A percentile compares a stretch with the other conserved stretches of the same genome.
phyloP scores from a whole-genome alignment of 192 early-diverging fungal species.

The Mycoemilia scoparia region DNA sequence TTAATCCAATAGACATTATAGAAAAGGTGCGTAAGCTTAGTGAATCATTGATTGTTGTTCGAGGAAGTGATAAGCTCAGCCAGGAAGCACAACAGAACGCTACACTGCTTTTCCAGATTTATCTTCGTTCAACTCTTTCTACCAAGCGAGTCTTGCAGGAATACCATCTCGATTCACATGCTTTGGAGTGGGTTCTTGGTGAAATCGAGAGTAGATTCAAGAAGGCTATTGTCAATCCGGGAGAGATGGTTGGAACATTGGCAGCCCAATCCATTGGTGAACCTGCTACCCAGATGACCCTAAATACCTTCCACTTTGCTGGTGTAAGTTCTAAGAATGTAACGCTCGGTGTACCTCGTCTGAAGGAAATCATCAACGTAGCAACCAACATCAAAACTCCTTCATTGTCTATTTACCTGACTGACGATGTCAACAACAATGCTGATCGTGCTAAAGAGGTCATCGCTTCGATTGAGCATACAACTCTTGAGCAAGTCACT shows the following conservation, averaged over 20 bases:
- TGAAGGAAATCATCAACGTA: slow-evolving; percentile 99
- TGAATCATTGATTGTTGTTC: slow-evolving; percentile 57
- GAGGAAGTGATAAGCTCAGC: slow-evolving; percentile 74
- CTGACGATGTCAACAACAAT: slow-evolving; percentile 45
- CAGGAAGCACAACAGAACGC: slow-evolving; percentile 81
- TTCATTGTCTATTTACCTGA: slow-evolving; percentile 55
- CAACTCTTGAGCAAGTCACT: slow-evolving; percentile 73
- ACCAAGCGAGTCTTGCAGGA: slow-evolving; percentile 75
- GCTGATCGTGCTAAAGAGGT: slow-evolving; percentile 76
- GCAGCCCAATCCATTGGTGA: slow-evolving; percentile 99
- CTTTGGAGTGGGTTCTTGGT: slow-evolving; percentile 88
- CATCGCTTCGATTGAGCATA: slow-evolving; percentile 75
- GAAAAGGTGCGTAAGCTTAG: slow-evolving; percentile 53
- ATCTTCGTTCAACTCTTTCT: slow-evolving; percentile 62
- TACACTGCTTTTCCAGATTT: slow-evolving; percentile 79
- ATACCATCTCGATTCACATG: slow-evolving; percentile 65
- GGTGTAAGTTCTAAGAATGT: slow-evolving; percentile 96
- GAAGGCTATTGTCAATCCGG: slow-evolving; percentile 75
- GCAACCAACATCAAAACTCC: slow-evolving; percentile 95
- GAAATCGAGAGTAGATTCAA: slow-evolving; percentile 86
- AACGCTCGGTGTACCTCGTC: slow-evolving; percentile 90
- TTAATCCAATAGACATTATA: slow-evolving; percentile 69
- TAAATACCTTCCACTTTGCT: slow-evolving; percentile 99
- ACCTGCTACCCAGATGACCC: slow-evolving; percentile 98
- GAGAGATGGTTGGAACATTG: slow-evolving; percentile 96